These are phyloP conservation scores for Singerocomus rubriflavus DNA, from an alignment of 1,284 basidiomycete genomes.

Conservation along the genomic window DNA sequence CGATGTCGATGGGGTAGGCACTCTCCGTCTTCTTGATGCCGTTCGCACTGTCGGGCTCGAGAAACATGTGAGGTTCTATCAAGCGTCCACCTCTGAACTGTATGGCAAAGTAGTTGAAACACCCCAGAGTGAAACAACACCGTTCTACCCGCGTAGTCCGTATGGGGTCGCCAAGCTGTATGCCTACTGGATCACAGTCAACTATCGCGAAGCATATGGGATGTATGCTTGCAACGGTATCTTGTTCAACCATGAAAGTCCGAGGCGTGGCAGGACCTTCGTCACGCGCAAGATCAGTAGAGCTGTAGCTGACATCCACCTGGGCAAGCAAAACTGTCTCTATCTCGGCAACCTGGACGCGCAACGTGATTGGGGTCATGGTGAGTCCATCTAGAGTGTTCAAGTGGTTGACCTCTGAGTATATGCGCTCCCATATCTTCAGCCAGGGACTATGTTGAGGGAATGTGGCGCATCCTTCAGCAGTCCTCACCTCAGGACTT, in stretches of 20 bases:
- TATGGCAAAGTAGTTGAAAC: slow-evolving; percentile 92
- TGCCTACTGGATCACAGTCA: slow-evolving; percentile 86
- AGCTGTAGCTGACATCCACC: slow-evolving; percentile 83
- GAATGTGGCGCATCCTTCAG: slow-evolving; percentile 95
- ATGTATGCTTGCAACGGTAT: slow-evolving; percentile 93
- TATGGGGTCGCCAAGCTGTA: slow-evolving; percentile 92
- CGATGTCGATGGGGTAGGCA: slow-evolving; percentile 89
- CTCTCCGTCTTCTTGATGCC: slow-evolving; percentile 87
- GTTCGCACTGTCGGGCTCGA: slow-evolving; percentile 89
- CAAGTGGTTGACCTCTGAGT: slow-evolving; percentile 8
- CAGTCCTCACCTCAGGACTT: slow-evolving; percentile 80
- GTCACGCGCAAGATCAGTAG: slow-evolving; percentile 91
- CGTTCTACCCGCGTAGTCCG: slow-evolving; percentile 90
- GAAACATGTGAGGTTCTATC: slow-evolving; percentile 85
- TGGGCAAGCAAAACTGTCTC: slow-evolving; percentile 82
- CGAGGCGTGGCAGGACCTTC: slow-evolving; percentile 86
- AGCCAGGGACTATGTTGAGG: slow-evolving; percentile 88
- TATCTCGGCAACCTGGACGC: slow-evolving; percentile 92
- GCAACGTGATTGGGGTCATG: slow-evolving; percentile 92
- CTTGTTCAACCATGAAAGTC: slow-evolving; percentile 93
- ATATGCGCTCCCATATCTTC: slow-evolving; percentile 1
- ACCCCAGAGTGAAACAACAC: slow-evolving; percentile 88
- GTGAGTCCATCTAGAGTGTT: slow-evolving; percentile 38
- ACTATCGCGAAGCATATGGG: slow-evolving; percentile 89
- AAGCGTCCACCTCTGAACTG: slow-evolving; percentile 91